phyloP scores from a whole-genome alignment of 2,329 filamentous ascomycete genomes.

The Trichoderma sp. region DNA sequence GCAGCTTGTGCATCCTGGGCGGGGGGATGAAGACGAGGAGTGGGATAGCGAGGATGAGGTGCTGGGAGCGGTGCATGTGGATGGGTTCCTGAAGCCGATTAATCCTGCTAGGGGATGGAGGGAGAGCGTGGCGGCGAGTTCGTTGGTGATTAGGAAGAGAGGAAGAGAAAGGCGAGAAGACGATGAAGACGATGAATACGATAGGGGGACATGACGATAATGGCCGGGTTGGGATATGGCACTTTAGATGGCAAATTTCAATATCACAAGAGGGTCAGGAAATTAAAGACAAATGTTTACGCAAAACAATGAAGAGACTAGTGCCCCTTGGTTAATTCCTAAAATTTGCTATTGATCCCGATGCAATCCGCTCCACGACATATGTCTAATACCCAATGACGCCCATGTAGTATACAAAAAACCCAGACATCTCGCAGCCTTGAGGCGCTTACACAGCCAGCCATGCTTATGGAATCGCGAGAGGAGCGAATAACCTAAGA shows the following conservation, averaged over 20 bases:
- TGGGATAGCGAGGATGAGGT: conserved; percentile 51
- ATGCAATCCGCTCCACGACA: not conserved
- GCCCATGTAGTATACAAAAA: conserved; percentile 2
- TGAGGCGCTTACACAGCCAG: not conserved
- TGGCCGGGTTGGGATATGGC: not conserved
- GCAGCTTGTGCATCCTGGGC: conserved; percentile 38
- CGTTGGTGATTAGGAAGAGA: conserved; percentile 12
- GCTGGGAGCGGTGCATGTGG: conserved; percentile 61
- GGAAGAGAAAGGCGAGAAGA: conserved; percentile 9
- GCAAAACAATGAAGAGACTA: not conserved
- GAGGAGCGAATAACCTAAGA: not conserved
- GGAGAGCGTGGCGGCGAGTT: conserved; percentile 22
- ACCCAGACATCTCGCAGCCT: not conserved
- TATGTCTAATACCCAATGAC: conserved; percentile 4
- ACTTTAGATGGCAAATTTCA: not conserved
- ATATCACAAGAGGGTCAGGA: not conserved
- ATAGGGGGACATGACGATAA: not conserved
- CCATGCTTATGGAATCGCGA: not conserved
- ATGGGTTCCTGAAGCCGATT: conserved; percentile 63
- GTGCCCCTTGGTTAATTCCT: not conserved
- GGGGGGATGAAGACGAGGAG: conserved; percentile 35
- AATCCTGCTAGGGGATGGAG: conserved; percentile 48
- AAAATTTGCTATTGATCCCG: not conserved
- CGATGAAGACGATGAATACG: not conserved
- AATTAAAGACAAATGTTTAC: not conserved